These are phyloP conservation scores for Suillus luteus DNA, from an alignment of 768 basidiomycete genomes.

Conservation along the genomic window DNA sequence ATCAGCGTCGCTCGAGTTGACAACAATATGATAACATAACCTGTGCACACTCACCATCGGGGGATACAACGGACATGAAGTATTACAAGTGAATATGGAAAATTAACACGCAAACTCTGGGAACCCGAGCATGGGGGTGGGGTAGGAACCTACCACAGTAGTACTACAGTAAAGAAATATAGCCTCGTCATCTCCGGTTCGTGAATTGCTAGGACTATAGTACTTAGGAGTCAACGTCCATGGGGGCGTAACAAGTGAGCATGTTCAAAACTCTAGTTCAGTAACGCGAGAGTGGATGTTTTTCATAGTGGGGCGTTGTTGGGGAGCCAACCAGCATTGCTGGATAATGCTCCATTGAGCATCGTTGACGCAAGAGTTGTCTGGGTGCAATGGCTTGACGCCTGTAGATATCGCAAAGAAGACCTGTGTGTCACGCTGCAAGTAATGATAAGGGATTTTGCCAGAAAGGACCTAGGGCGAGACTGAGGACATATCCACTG, in stretches of 20 bases:
- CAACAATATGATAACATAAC: not conserved
- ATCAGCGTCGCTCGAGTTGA: not conserved
- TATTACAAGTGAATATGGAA: not conserved
- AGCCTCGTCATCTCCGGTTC: conserved; percentile 5
- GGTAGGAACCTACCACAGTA: not conserved
- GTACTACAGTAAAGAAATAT: not conserved
- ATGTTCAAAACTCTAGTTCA: not conserved
- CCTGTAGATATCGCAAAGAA: conserved; percentile 20
- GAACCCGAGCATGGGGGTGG: not conserved
- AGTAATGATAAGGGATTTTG: conserved; percentile 25
- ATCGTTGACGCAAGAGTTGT: not conserved
- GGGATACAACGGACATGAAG: not conserved
- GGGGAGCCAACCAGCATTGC: conserved; percentile 23
- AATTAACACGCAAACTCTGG: not conserved
- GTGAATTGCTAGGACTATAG: not conserved
- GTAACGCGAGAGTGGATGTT: not conserved
- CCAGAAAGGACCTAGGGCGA: conserved; percentile 17
- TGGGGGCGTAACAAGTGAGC: not conserved
- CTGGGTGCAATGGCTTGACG: conserved; percentile 11
- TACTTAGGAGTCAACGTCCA: not conserved
- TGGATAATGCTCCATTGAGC: conserved; percentile 15
- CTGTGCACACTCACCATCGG: not conserved
- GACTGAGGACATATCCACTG: not conserved
- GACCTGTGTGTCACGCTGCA: conserved; percentile 22
- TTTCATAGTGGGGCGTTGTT: not conserved